Base-by-base conservation (phyloP, 176 grass and related monocot species). In the Aegilops longissima region DNA sequence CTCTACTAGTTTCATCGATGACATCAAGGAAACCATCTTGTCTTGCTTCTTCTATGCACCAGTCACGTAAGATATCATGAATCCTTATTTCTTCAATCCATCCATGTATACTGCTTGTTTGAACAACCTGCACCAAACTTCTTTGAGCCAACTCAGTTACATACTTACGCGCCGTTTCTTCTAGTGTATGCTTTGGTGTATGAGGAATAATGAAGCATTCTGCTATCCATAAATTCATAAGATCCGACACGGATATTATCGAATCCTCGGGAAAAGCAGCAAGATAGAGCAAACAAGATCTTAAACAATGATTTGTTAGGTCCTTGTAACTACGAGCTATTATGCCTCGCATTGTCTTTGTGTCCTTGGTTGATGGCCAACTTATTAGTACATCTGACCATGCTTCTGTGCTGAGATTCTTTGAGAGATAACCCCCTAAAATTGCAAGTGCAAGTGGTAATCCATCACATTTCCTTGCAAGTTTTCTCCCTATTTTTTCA, bases 1-100 rank as follows among this genome's bases (percentile, higher is more conserved):
- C 49, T 35, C 65, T 66, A 52, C 8, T 4, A 72, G 33, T 29
- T 31, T 3, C 8, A n/a, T 68, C 25, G 1, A 72, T 54, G 13
- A 78, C 66, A 11, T 76, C 24, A 5, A 85, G 12, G 47, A 88
- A 63, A 1, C 90, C 76, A 25, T n/a, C 70, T 44, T 59, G 14
- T 5, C 11, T 30, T 49, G 70, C 70, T 13, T 73, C 70, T 73
- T 73, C 70, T n/a, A 45, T 45, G 11, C 70, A 73, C 70, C 70
- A 73, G 2, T 25, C 21, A 2, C 38, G 70, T 6, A 45, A 1
- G 40, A 25, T 73, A 25, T 73, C 38, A 73, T 73, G 70, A 23
- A 73, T 13, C 9, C 9, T 73, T 73, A 73, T 40, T 24, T 5
- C 0, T 0, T 13, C 9, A 3, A 73, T 14, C 21, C 4, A 25